phyloP scores from a whole-genome alignment of 2,329 filamentous ascomycete species.

The Nakataea oryzae region DNA sequence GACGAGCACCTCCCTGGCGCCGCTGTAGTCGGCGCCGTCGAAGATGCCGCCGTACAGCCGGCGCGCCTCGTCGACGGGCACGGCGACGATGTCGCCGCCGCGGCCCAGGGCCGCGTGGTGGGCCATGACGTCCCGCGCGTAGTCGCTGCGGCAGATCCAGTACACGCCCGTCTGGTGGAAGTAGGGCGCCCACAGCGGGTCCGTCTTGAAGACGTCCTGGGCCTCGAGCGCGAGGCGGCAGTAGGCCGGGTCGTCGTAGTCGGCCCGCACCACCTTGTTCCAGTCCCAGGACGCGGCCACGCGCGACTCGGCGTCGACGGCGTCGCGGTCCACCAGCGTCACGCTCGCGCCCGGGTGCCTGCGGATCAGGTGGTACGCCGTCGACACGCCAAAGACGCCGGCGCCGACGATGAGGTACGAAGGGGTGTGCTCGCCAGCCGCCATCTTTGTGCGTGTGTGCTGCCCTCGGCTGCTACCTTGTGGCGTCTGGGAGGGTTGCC shows the following conservation, averaged over 20 bases:
- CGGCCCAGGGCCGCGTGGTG: slow-evolving; percentile 38
- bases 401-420: slow-evolving; percentile 42
- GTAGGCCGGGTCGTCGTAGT: slow-evolving; percentile 57
- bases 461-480: neutral
- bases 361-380: slow-evolving; percentile 50
- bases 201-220: slow-evolving; percentile 47
- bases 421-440: neutral
- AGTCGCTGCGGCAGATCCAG: slow-evolving; percentile 40
- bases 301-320: slow-evolving; percentile 32
- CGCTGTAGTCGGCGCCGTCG: slow-evolving; percentile 47
- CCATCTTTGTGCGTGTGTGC: neutral
- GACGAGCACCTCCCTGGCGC: slow-evolving; percentile 47
- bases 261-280: slow-evolving; percentile 62
- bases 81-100: slow-evolving; percentile 27
- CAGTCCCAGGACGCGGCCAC: slow-evolving; percentile 60
- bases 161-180: slow-evolving; percentile 53
- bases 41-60: slow-evolving; percentile 49
- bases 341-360: slow-evolving; percentile 37
- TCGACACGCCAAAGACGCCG: slow-evolving; percentile 56
- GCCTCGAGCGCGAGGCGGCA: slow-evolving; percentile 55
- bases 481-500: neutral
- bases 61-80: slow-evolving; percentile 31
- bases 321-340: slow-evolving; percentile 47
- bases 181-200: slow-evolving; percentile 43
- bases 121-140: slow-evolving; percentile 38